A percentile compares a stretch with the other conserved stretches of the same genome.
These are phyloP conservation scores for Yamadazyma akitaensis DNA, from an alignment of 805 yeast species.

Conservation along the genomic window DNA sequence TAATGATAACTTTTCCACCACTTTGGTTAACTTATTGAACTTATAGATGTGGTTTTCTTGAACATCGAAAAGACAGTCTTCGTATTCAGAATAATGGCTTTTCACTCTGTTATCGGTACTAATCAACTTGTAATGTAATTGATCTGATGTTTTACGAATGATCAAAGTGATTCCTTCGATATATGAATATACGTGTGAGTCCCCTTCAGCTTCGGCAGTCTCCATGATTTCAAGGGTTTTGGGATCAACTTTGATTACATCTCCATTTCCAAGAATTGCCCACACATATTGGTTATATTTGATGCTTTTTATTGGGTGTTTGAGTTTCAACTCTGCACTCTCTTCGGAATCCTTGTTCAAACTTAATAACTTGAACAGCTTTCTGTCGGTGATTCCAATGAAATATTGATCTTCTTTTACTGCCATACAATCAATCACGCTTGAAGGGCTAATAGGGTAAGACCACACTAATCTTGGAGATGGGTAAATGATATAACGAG, in stretches of 20 bases:
- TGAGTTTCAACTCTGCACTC: constrained; percentile 3
- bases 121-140: constrained; percentile 23
- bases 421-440: constrained; percentile 43
- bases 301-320: constrained; percentile 3
- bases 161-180: constrained; percentile 13
- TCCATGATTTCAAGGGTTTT: constrained; percentile 4
- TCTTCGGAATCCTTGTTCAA: constrained; percentile 18
- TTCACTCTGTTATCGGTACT: constrained; percentile 13
- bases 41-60: constrained; percentile 9
- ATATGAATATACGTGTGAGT: constrained; percentile 6
- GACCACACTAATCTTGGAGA: constrained; percentile 59
- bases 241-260: constrained; percentile 1
- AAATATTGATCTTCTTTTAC: constrained; percentile 20
- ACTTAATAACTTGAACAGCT: constrained; percentile 22
- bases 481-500: constrained; percentile 51
- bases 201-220: neutral
- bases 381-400: constrained; percentile 41
- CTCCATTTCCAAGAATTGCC: constrained; percentile 5
- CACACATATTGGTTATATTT: constrained; percentile 1
- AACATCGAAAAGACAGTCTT: constrained; percentile 7
- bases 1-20: constrained; percentile 7
- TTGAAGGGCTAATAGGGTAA: constrained; percentile 48
- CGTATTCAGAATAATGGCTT: constrained; percentile 1
- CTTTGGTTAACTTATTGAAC: constrained; percentile 1
- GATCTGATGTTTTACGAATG: constrained; percentile 9